Conservation (phyloP, 768 basidiomycete genomes). For the Punctularia strigosozonata region DNA sequence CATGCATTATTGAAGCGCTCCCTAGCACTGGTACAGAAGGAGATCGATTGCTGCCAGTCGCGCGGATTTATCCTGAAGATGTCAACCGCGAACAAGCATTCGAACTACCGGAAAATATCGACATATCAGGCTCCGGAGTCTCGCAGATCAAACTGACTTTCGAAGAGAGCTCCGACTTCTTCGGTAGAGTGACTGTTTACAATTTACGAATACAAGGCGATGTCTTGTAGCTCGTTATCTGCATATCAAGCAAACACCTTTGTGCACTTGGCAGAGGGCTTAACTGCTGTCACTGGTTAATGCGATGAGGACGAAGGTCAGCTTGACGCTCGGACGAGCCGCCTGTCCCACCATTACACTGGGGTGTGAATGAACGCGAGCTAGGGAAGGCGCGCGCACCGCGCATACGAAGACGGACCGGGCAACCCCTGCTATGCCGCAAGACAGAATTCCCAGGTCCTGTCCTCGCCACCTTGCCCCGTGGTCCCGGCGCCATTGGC, state of each 20-base stretch:
- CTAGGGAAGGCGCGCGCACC: no score
- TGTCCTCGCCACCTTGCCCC: constrained; percentile 64
- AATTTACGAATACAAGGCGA: constrained; percentile 37
- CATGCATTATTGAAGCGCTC: constrained; percentile 38
- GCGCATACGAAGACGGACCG: no score
- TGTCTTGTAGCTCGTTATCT: no score
- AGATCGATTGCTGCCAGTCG: constrained; percentile 36
- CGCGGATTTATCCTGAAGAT: constrained; percentile 65
- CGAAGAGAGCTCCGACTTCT: constrained; percentile 76
- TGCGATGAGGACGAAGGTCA: no score
- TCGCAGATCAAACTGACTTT: constrained; percentile 54
- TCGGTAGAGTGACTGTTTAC: constrained; percentile 69
- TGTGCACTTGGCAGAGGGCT: no score
- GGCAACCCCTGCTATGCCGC: no score
- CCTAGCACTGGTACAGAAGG: constrained; percentile 13
- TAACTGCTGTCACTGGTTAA: no score
- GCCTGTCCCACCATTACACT: no score
- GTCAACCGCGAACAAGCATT: constrained; percentile 66
- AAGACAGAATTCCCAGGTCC: constrained; percentile 86
- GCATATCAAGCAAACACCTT: no score
- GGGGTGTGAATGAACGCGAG: no score
- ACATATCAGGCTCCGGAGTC: constrained; percentile 21
- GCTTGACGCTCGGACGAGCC: no score
- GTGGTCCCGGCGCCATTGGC: constrained; percentile 53
- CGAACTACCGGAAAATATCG: constrained; percentile 24